Base-by-base conservation (phyloP, 306 rosid species). In the Mimosa pudica region DNA sequence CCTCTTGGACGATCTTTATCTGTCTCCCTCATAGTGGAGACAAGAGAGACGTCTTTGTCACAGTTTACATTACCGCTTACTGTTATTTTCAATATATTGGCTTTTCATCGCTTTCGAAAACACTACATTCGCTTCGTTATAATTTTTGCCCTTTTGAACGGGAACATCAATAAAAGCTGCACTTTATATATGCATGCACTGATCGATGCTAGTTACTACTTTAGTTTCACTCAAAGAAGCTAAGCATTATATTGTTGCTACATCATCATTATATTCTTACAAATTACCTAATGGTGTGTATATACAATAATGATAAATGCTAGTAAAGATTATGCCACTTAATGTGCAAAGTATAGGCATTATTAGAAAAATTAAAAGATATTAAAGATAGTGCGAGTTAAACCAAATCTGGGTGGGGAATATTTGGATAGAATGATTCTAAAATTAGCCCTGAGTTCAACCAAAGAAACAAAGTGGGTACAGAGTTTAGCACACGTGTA, bases 361-460 rank as follows among this genome's bases (percentile, higher is more conserved):
- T 57, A 13, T 70, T 46, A 45, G 55, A 32, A 30, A 47, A 47
- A 12, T 5, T 3, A 47, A 30, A 48, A 71, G 44, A 24, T 30
- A 71, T 12, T 30, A 71, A 71, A 71, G 75, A 35, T 14, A 32
- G 38, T 70, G 73, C 74, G 6, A 47, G 57, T 13, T 70, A 24
- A 47, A 47, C 58, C 20, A 32, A 32, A 46, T 47, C 11, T 7
- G 51, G 20, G 45, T n/a, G 35, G 24, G 51, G 73, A 76, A 64
- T 35, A 76, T 44, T 36, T 65, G 73, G 41, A 35, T 24, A 49
- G 73, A 76, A 38, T 38, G 46, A 76, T 76, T 48, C 64, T 33
- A 17, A 17, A 38, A 6, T 10, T 13, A 35, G 70, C 36, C 10
- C 48, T 60, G 14, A 24, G 35, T 30, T 60, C 61, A 55, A 20